Evolutionary conservation across 2,329 filamentous ascomycete genomes (phyloP).

Genomic region (Endothia cerciana): DNA sequence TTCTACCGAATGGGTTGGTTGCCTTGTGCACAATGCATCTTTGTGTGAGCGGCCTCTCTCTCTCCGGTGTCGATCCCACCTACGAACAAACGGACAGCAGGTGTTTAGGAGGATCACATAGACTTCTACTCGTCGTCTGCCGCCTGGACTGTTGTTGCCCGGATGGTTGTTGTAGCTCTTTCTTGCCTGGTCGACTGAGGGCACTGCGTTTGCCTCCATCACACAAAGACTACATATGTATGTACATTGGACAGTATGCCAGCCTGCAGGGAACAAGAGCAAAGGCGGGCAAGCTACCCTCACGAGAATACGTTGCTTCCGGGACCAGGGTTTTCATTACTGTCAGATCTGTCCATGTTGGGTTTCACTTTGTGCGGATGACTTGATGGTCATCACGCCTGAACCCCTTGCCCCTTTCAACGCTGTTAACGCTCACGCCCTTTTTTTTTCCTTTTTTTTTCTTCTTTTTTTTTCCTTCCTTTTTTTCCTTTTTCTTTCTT

Average conservation of each 20-base stretch:
- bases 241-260: no score
- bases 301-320: background rate
- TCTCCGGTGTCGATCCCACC: background rate
- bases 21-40: no score
- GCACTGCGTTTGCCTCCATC: background rate
- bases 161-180: background rate
- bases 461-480: background rate
- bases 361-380: background rate
- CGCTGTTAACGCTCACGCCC: background rate
- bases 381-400: background rate
- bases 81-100: background rate
- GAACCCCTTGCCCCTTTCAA: background rate
- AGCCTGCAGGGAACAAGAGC: no score
- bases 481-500: slow-evolving; percentile 1
- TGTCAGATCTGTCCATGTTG: background rate
- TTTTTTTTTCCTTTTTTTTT: slow-evolving; percentile 1
- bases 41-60: background rate
- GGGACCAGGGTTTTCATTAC: background rate
- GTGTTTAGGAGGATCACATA: background rate
- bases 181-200: background rate
- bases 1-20: background rate
- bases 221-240: no score
- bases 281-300: background rate
- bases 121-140: background rate
- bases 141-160: background rate